phyloP scores from a whole-genome alignment of 2,329 filamentous ascomycete species.

The Alternaria novae-zelandiae region DNA sequence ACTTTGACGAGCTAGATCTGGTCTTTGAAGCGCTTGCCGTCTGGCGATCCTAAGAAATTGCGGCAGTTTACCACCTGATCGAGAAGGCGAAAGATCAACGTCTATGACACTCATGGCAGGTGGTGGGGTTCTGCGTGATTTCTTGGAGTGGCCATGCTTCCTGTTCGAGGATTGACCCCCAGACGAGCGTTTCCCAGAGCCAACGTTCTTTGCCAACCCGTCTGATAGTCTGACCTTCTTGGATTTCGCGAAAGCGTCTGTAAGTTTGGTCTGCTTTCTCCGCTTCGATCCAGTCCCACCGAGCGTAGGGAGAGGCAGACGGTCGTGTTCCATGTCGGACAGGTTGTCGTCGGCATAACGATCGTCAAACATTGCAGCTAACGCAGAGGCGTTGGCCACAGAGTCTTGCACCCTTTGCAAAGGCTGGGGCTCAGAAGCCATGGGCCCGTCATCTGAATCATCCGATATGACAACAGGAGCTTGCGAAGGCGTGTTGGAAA shows the following conservation, averaged over 20 bases:
- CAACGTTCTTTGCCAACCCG: neutral
- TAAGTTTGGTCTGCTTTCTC: slow-evolving; percentile 49
- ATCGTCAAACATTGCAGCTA: slow-evolving; percentile 33
- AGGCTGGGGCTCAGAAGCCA: slow-evolving; percentile 4
- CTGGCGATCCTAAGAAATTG: slow-evolving; percentile 64
- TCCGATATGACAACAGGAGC: slow-evolving; percentile 43
- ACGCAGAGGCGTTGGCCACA: slow-evolving; percentile 22
- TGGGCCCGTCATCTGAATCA: slow-evolving; percentile 37
- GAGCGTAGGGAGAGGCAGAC: slow-evolving; percentile 46
- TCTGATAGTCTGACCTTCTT: slow-evolving; percentile 22
- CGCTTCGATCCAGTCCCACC: slow-evolving; percentile 27
- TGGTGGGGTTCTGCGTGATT: slow-evolving; percentile 17
- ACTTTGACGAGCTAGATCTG: slow-evolving; percentile 59
- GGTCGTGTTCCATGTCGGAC: slow-evolving; percentile 55
- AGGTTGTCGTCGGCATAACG: slow-evolving; percentile 37
- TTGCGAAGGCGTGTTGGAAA: slow-evolving; percentile 16
- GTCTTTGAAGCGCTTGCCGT: slow-evolving; percentile 57
- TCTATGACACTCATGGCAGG: slow-evolving; percentile 60
- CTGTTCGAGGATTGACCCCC: neutral
- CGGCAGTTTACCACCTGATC: slow-evolving; percentile 48
- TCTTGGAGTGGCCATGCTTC: slow-evolving; percentile 17
- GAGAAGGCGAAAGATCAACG: slow-evolving; percentile 45
- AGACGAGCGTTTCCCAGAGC: neutral
- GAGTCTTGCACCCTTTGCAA: slow-evolving; percentile 24
- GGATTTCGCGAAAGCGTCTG: slow-evolving; percentile 38